Evolutionary conservation across 768 basidiomycete genomes (phyloP), one percentile per base, ranked within the genome.

Genomic region (Holtermanniella nyarrowii): DNA sequence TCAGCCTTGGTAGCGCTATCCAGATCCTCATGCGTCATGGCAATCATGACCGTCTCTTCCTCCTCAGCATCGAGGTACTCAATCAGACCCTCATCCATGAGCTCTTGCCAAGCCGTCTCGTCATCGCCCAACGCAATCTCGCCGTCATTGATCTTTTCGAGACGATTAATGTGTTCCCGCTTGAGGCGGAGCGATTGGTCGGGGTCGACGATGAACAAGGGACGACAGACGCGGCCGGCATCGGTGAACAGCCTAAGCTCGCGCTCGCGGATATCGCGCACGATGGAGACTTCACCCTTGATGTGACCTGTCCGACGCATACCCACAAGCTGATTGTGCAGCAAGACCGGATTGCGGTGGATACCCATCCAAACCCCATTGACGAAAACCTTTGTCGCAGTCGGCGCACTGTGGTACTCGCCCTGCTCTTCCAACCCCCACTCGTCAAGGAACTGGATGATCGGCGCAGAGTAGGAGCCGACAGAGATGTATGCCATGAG

Each of bases 331-430:
- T 91, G 95, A 66, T 84, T 85, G 51, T 96, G 87, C 50, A 99
- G 77, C 59, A 88, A 85, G 39, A 84, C 83, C 5, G 93, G 86
- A 66, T 97, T 88, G 46, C 90, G 85, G 74, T 97, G 95, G 13
- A 97, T 86, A 55, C 95, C 95, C 80, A 95, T 90, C 95, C 95
- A 99, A 12, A 97, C 91, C 67, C 95, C 95, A 63, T 99, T 99
- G 57, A 99, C 87, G 70, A 99, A 99, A 18, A 99, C 88, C 73
- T 97, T 97, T 18, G 93, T 97, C 25, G 73, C 74, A 53, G 82
- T 81, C 1, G 86, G 84, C 10, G 82, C 83, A 18, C 82, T 76
- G 4, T 85, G 84, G 63, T 89, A 93, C 73, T 96, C 90, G 68
- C 95, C 90, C 54, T 96, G 72, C 16, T 87, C 88, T 71, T 96